phyloP scores from a whole-genome alignment of 139 green algal genomes.

The Coccomyxa sp. region DNA sequence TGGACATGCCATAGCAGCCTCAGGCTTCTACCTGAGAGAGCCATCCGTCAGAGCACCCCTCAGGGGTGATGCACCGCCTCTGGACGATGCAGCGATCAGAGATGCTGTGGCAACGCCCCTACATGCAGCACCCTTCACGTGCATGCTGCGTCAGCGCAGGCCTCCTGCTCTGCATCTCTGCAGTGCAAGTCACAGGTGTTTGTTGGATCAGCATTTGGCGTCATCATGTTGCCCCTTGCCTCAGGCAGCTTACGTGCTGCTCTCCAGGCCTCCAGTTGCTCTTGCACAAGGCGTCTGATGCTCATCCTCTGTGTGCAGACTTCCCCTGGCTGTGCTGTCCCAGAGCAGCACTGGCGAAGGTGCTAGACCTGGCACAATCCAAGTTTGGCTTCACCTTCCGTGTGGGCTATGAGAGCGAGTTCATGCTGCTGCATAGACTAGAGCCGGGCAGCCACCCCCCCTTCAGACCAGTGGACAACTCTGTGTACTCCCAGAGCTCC shows the following conservation, averaged over 20 bases:
- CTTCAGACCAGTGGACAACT: slow-evolving; percentile 24
- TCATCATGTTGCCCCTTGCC: neutral
- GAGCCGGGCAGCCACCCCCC: neutral
- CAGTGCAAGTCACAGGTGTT: neutral
- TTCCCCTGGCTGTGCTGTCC: slow-evolving; percentile 38
- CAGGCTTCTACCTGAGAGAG: neutral
- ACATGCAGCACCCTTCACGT: no score
- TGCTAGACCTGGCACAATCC: slow-evolving; percentile 10
- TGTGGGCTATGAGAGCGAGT: slow-evolving; percentile 53
- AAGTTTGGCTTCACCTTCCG: slow-evolving; percentile 11
- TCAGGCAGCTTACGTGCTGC: neutral
- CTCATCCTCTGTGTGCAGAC: slow-evolving; percentile 3
- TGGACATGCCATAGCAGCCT: slow-evolving; percentile 7
- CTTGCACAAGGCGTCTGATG: no score
- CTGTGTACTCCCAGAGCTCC: slow-evolving; percentile 32
- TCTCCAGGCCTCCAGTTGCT: neutral
- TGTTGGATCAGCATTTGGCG: neutral
- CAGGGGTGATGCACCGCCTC: neutral
- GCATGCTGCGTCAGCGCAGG: neutral
- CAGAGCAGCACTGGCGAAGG: slow-evolving; percentile 22
- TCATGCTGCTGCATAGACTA: slow-evolving; percentile 32
- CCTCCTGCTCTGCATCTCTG: neutral
- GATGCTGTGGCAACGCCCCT: no score
- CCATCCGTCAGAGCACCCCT: neutral
- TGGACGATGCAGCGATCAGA: no score